A percentile compares a stretch with the other conserved stretches of the same genome.
Conservation (phyloP, 1,284 basidiomycete genomes). For the Quambalaria eucalypti region DNA sequence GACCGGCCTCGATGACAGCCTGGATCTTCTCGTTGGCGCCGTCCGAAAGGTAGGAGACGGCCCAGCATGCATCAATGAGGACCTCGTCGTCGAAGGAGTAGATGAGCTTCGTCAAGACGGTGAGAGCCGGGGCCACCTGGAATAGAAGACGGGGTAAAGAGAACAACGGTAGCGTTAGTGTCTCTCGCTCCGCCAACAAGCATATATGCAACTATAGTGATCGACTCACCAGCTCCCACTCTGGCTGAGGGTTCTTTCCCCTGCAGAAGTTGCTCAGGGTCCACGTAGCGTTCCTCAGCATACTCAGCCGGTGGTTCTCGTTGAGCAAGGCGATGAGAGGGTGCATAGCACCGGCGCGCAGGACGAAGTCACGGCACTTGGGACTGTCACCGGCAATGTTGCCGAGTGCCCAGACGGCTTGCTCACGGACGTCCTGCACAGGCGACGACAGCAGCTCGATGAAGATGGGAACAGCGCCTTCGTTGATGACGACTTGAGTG, state of each 20-base stretch:
- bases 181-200: no score
- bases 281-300: slow-evolving; percentile 47
- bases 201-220: not conserved
- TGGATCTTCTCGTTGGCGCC: slow-evolving; percentile 99
- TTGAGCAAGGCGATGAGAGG: slow-evolving; percentile 41
- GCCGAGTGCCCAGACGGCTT: slow-evolving; percentile 46
- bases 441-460: slow-evolving; percentile 54
- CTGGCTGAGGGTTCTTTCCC: slow-evolving; percentile 46
- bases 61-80: slow-evolving; percentile 99
- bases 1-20: slow-evolving; percentile 96
- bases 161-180: not conserved
- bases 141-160: not conserved
- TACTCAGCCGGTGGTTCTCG: slow-evolving; percentile 47
- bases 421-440: slow-evolving; percentile 45
- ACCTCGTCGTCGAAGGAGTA: slow-evolving; percentile 99
- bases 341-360: slow-evolving; percentile 37
- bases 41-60: slow-evolving; percentile 97
- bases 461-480: slow-evolving; percentile 92
- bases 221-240: slow-evolving; percentile 35
- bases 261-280: slow-evolving; percentile 47
- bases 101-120: slow-evolving; percentile 92
- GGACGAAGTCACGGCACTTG: slow-evolving; percentile 44
- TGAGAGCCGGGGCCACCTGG: slow-evolving; percentile 90
- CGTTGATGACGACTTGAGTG: slow-evolving; percentile 92
- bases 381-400: slow-evolving; percentile 47